Conservation (phyloP, 1,139 yeast genomes). For the Wickerhamiella pararugosa region DNA sequence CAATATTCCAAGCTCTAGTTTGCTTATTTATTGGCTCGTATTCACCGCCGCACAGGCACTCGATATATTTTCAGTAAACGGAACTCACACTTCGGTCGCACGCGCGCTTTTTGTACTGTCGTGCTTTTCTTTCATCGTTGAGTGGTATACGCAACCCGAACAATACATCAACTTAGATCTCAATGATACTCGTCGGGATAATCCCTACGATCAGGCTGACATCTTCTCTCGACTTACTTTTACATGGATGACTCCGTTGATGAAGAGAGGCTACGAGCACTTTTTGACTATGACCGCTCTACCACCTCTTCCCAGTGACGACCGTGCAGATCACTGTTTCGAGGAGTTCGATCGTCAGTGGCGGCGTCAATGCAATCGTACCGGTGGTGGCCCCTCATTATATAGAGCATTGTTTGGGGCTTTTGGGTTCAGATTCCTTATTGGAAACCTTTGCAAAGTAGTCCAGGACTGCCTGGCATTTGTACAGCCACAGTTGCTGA, state of each 20-base stretch:
- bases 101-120: constrained; percentile 22
- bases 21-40: constrained; percentile 67
- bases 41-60: constrained; percentile 30
- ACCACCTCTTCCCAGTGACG: constrained; percentile 60
- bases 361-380: constrained; percentile 32
- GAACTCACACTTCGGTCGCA: neutral
- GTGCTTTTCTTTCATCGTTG: constrained; percentile 37
- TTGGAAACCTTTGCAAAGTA: constrained; percentile 68
- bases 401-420: constrained; percentile 45
- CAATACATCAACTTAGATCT: constrained; percentile 31
- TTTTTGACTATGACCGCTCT: constrained; percentile 64
- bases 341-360: constrained; percentile 43
- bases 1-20: constrained; percentile 48
- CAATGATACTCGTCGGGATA: constrained; percentile 24
- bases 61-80: neutral
- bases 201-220: constrained; percentile 72
- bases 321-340: constrained; percentile 32
- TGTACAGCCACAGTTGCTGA: constrained; percentile 75
- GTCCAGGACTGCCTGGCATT: constrained; percentile 72
- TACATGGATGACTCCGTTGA: constrained; percentile 83
- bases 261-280: constrained; percentile 68
- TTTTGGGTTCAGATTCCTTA: constrained; percentile 52
- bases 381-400: constrained; percentile 43
- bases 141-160: constrained; percentile 32
- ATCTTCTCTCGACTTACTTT: constrained; percentile 68